Conservation (phyloP, 2,329 filamentous ascomycete species). For the Ophidiomyces ophidiicola region DNA sequence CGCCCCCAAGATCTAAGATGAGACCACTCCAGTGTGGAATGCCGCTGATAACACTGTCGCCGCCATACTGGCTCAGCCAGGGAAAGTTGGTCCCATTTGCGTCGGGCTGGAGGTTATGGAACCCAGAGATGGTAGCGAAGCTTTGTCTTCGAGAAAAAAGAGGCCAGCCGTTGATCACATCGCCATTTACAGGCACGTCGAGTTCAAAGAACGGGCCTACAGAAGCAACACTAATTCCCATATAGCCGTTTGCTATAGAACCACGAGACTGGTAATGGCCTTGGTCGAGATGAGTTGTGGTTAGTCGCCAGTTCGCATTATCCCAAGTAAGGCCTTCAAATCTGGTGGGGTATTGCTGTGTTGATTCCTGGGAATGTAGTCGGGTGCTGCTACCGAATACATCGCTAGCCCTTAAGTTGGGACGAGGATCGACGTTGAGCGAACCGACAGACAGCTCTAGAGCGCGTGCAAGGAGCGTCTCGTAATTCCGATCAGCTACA, state of each 20-base stretch:
- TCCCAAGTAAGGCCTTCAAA: constrained; percentile 48
- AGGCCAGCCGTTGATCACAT: constrained; percentile 55
- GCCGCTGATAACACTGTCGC: constrained; percentile 58
- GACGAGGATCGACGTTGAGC: too few relatives aligned
- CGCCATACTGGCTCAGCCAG: constrained; percentile 57
- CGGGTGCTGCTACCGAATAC: too few relatives aligned
- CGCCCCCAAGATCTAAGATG: constrained; percentile 44
- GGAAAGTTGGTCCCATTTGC: constrained; percentile 52
- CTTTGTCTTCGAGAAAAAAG: constrained; percentile 51
- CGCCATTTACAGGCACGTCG: constrained; percentile 39
- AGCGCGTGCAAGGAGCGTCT: too few relatives aligned
- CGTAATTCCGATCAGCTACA: too few relatives aligned
- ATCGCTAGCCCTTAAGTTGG: too few relatives aligned
- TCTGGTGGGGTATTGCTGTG: constrained; percentile 35
- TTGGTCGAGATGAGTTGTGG: constrained; percentile 42
- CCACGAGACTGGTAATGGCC: constrained; percentile 50
- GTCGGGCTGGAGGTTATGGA: constrained; percentile 49
- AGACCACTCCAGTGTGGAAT: constrained; percentile 57
- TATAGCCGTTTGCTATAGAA: constrained; percentile 51
- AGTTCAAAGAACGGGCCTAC: constrained; percentile 52
- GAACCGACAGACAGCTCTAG: too few relatives aligned
- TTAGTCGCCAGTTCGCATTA: constrained; percentile 45
- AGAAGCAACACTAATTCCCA: constrained; percentile 53
- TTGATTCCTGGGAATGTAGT: too few relatives aligned
- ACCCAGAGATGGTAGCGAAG: constrained; percentile 56